phyloP scores from a whole-genome alignment of 1,284 basidiomycete genomes.

The Apiotrichum gamsii region DNA sequence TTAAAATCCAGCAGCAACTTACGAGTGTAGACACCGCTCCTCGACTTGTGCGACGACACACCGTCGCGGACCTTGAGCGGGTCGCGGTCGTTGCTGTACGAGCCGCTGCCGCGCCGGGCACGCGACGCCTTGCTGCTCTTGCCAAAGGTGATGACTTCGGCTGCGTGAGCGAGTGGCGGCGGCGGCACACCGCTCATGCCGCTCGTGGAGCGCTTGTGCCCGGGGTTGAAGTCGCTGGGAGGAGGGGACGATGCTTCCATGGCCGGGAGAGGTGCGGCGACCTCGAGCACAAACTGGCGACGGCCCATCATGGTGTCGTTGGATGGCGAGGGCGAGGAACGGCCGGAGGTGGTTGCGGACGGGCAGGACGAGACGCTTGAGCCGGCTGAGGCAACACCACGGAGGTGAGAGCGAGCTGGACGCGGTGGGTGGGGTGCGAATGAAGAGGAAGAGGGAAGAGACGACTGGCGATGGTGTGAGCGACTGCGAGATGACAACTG shows the following conservation, averaged over 20 bases:
- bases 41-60: constrained; percentile 4
- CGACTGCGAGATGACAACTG: no score
- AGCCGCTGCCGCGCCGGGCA: not conserved
- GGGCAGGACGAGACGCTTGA: not conserved
- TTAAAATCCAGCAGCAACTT: no score
- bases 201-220: not conserved
- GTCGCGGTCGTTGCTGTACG: constrained; percentile 6
- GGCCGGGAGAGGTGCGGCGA: constrained; percentile 4
- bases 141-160: not conserved
- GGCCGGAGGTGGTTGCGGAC: not conserved
- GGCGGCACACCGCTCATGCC: no score
- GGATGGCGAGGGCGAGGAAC: not conserved
- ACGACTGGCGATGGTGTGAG: no score
- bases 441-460: not conserved
- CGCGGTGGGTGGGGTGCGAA: constrained; percentile 5
- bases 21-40: constrained; percentile 21
- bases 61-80: constrained; percentile 18
- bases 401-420: constrained; percentile 14
- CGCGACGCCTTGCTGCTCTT: not conserved
- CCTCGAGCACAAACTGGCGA: constrained; percentile 11
- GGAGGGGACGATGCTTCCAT: no score
- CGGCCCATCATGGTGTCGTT: not conserved
- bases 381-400: not conserved
- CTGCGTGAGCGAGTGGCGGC: not conserved
- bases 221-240: not conserved